Percentiles rank a stretch among this genome's conserved stretches.
Conservation (phyloP, 768 basidiomycete species). For the Plicaturopsis crispa region DNA sequence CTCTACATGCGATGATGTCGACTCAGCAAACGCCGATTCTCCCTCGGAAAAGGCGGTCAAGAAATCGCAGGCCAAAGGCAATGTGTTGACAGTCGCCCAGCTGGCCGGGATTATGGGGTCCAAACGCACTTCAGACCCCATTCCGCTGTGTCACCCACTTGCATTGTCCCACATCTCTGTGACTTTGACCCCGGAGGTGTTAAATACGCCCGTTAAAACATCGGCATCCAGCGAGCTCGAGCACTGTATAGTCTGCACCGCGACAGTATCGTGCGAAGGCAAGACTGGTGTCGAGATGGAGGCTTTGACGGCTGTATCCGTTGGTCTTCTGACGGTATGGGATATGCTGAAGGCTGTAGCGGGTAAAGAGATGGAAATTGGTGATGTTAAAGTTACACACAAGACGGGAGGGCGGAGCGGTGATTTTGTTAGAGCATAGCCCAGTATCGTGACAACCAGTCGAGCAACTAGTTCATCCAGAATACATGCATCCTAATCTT, state of each 20-base stretch:
- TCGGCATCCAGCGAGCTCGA: constrained; percentile 11
- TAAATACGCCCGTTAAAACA: too few species aligned
- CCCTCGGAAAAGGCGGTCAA: constrained; percentile 26
- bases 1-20: constrained; percentile 21
- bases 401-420: constrained; percentile 76
- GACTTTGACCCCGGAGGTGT: constrained; percentile 42
- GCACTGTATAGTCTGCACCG: constrained; percentile 53
- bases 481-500: too few species aligned
- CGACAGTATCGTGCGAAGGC: constrained; percentile 68
- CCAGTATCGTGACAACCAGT: not conserved
- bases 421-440: constrained; percentile 41
- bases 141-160: constrained; percentile 87
- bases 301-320: constrained; percentile 76
- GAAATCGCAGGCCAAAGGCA: constrained; percentile 60
- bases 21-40: constrained; percentile 2
- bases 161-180: constrained; percentile 63
- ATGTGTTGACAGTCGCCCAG: constrained; percentile 69
- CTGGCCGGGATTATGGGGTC: constrained; percentile 84
- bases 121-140: constrained; percentile 76
- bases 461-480: too few species aligned
- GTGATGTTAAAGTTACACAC: constrained; percentile 50
- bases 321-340: constrained; percentile 80
- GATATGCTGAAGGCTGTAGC: constrained; percentile 91
- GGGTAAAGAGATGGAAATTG: constrained; percentile 80
- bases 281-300: constrained; percentile 94